Conservation (phyloP, 2,329 filamentous ascomycete genomes). For the Clonostachys chloroleuca region DNA sequence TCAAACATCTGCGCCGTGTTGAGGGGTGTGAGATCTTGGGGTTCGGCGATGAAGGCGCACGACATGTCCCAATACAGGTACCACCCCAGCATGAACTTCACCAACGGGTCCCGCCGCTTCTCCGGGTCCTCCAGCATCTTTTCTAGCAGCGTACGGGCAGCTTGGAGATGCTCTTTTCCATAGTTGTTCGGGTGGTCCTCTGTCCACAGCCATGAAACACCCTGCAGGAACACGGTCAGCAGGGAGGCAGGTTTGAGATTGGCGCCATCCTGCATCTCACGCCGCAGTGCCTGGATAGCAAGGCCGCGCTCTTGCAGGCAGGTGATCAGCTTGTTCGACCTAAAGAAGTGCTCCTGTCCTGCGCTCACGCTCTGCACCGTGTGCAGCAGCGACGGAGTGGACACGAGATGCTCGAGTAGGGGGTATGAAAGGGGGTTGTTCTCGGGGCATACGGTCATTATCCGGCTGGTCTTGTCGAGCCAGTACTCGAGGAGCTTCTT, state of each 20-base stretch:
- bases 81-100: neutral
- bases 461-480: neutral
- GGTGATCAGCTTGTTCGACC: neutral
- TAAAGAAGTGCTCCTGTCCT: neutral
- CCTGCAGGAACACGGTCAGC: neutral
- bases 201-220: neutral
- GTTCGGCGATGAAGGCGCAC: neutral
- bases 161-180: neutral
- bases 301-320: neutral
- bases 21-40: neutral
- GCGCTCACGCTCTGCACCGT: neutral
- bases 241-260: neutral
- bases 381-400: neutral
- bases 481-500: neutral
- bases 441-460: neutral
- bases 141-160: neutral
- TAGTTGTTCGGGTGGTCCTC: neutral
- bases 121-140: neutral
- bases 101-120: neutral
- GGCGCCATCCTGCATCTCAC: neutral
- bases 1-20: neutral
- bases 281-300: neutral
- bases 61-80: neutral
- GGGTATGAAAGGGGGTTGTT: neutral
- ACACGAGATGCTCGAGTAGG: neutral